These are phyloP conservation scores for Linaria vulgaris DNA, from an alignment of 257 asterid species.

Conservation along the genomic window DNA sequence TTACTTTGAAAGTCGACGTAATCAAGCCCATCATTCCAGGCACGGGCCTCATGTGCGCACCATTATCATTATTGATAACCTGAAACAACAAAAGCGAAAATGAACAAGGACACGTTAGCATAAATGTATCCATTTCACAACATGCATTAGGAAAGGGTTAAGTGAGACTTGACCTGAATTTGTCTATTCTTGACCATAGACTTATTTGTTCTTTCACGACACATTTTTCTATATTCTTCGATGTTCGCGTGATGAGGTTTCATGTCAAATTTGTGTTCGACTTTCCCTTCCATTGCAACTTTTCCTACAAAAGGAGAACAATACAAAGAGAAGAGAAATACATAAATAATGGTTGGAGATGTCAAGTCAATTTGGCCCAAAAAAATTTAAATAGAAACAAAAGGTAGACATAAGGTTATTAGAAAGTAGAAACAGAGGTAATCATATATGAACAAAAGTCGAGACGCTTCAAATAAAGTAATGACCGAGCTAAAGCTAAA, in stretches of 20 bases:
- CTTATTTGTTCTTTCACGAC: constrained; percentile 92
- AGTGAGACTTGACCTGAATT: constrained; percentile 54
- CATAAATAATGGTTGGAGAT: background rate
- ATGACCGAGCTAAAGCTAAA: background rate
- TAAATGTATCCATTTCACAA: constrained; percentile 13
- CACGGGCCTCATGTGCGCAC: constrained; percentile 92
- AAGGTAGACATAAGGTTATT: background rate
- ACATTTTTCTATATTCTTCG: constrained; percentile 73
- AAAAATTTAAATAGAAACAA: background rate
- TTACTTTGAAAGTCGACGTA: constrained; percentile 75
- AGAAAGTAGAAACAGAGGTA: background rate
- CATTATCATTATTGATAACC: constrained; percentile 90
- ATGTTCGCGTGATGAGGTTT: constrained; percentile 66
- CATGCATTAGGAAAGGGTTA: constrained; percentile 6
- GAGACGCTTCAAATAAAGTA: background rate
- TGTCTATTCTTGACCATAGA: constrained; percentile 89
- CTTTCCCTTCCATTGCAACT: constrained; percentile 77
- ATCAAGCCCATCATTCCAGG: constrained; percentile 81
- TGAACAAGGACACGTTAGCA: constrained; percentile 5
- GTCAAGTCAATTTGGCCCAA: background rate
- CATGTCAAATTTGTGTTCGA: constrained; percentile 93
- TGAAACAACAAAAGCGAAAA: constrained; percentile 33
- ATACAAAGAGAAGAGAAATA: background rate
- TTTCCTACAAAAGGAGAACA: constrained; percentile 32
- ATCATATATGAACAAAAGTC: background rate